Evolutionary conservation across 306 rosid species (phyloP), one percentile per base, ranked within the genome.

Genomic region (Inga oerstediana): DNA sequence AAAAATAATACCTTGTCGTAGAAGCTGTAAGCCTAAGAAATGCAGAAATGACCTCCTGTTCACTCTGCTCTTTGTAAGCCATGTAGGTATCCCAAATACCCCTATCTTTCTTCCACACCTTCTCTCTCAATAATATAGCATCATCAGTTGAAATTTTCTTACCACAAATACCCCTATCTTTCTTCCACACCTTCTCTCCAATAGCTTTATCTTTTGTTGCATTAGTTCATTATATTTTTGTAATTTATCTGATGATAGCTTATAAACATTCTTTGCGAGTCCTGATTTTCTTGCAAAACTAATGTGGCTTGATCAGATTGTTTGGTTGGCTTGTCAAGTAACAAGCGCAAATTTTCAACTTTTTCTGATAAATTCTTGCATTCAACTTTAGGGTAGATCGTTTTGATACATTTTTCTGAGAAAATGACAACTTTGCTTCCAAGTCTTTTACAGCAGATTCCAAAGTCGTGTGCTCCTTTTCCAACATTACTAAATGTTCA

Each of bases 211-310:
- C 84, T 92, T 96, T 80, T 94, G 91, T 79, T 92, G 97, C 99
- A 96, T 82, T 72, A 85, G 30, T 62, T 91, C 91, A 87, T 89
- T 88, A 68, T 90, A 82, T 16, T 87, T 90, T 85, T 87, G 93
- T 85, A 96, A 68, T 82, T 92, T 90, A 56, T 92, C 97, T 74
- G 97, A 94, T 49, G 99, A 94, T 19, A 83, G 84, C 87, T 89
- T 94, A 70, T 88, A 87, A 79, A 77, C 68, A 69, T 81, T 76
- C 84, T 85, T 64, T 66, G 97, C 64, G 94, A 97, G 84, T 90
- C 99, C 84, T 92, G 95, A 84, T 92, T 94, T 85, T 96, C 94
- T 86, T 91, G 95, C 74, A 90, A 84, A 77, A 87, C 93, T 83
- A 41, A 34, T 85, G 86, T 77, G 64, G 97, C 94, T 87, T 94